Conservation (phyloP, 2,329 filamentous ascomycete species). For the Neodidymelliopsis sp. region DNA sequence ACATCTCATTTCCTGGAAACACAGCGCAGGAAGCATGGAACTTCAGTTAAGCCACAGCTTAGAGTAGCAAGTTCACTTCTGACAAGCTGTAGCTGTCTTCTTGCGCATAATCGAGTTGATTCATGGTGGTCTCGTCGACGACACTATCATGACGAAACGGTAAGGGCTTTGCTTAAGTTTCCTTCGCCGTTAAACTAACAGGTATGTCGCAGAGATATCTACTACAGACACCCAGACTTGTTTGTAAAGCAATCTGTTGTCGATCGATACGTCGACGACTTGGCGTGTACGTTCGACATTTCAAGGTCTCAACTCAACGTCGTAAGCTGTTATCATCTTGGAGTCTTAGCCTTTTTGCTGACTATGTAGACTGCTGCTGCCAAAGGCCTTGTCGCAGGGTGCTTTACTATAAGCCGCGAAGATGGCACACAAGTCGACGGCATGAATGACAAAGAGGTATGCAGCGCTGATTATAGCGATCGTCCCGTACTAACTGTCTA, state of each 20-base stretch:
- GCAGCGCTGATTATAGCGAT: no score
- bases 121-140: conserved; percentile 58
- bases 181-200: conserved; percentile 12
- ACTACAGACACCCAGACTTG: conserved; percentile 76
- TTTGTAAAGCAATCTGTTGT: conserved; percentile 75
- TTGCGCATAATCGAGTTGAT: conserved; percentile 65
- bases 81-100: conserved; percentile 56
- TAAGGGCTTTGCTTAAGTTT: conserved; percentile 28
- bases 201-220: conserved; percentile 70
- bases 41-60: conserved; percentile 53
- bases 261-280: conserved; percentile 75
- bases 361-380: conserved; percentile 70
- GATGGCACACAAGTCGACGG: conserved; percentile 56
- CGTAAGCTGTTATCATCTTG: conserved; percentile 54
- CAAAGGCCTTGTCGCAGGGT: conserved; percentile 74
- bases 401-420: conserved; percentile 56
- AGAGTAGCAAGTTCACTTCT: conserved; percentile 4
- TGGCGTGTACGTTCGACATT: conserved; percentile 73
- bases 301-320: conserved; percentile 73
- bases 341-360: conserved; percentile 5
- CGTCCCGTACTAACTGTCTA: conserved; percentile 45
- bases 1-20: conserved; percentile 62
- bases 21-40: conserved; percentile 65
- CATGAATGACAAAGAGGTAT: conserved; percentile 52
- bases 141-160: conserved; percentile 64